phyloP scores from a whole-genome alignment of 306 rosid genomes.

The Mimosa pudica region DNA sequence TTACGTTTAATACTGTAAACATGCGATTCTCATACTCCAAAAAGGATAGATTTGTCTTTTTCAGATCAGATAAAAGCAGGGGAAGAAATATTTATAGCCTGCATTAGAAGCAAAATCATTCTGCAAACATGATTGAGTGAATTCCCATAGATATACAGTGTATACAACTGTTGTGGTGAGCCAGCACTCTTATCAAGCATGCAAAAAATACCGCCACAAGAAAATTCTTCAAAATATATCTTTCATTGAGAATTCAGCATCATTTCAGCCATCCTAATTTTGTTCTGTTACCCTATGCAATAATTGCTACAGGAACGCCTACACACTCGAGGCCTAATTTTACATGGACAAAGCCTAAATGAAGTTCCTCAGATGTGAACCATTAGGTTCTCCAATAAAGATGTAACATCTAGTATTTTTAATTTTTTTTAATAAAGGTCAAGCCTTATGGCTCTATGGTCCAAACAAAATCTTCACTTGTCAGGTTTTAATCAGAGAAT shows the following conservation, averaged over 20 bases:
- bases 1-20: conserved; percentile 1
- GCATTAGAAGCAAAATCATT: not conserved
- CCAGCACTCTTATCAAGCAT: conserved; percentile 3
- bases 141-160: not conserved
- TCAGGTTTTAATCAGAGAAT: not conserved
- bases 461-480: not conserved
- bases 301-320: not conserved
- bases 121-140: not conserved
- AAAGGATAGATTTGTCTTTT: not conserved
- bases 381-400: not conserved
- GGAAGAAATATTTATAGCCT: not conserved
- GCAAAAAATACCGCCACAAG: conserved; percentile 9
- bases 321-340: conserved; percentile 7
- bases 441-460: not conserved
- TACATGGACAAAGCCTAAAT: not conserved
- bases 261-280: not conserved
- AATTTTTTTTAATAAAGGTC: not conserved
- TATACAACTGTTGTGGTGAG: conserved; percentile 2
- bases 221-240: not conserved
- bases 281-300: conserved; percentile 4
- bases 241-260: not conserved
- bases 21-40: not conserved
- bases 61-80: not conserved
- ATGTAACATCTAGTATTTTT: not conserved
- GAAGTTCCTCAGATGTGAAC: not conserved